Percentiles rank a stretch among this genome's conserved stretches.
These are phyloP conservation scores for Cryphonectria nitschkei DNA, from an alignment of 2,329 filamentous ascomycete genomes.

Conservation along the genomic window DNA sequence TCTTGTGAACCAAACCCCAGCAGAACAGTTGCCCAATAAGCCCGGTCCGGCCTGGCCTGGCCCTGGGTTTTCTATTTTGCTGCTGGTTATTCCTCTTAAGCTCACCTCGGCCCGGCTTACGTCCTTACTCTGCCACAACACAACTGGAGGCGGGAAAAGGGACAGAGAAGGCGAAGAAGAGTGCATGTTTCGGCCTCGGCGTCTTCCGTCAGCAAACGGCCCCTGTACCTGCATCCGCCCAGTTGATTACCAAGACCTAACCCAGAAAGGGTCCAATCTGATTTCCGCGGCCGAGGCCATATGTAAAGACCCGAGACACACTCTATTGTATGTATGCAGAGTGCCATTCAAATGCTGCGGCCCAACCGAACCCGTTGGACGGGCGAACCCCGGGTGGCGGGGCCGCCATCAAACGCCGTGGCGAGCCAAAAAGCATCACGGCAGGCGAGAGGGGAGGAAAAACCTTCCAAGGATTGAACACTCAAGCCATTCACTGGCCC, in stretches of 20 bases:
- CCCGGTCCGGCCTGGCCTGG: no score
- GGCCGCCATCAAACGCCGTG: background rate
- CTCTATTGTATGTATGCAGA: background rate
- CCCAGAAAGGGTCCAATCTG: background rate
- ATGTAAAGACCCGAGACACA: slow-evolving; percentile 1
- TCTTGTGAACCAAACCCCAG: background rate
- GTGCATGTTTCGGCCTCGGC: background rate
- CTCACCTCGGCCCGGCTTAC: background rate
- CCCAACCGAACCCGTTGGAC: background rate
- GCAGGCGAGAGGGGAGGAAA: background rate
- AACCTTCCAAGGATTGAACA: background rate
- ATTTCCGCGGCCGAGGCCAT: background rate
- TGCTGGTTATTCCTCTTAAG: background rate
- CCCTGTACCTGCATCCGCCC: background rate
- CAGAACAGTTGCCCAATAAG: background rate
- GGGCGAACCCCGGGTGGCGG: background rate
- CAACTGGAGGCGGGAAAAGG: no score
- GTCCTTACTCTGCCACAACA: background rate
- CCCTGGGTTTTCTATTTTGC: background rate
- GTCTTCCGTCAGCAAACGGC: background rate
- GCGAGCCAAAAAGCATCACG: background rate
- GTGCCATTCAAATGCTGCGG: background rate
- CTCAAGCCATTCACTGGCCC: no score
- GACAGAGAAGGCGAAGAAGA: background rate
- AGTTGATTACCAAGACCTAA: background rate